These are phyloP conservation scores for Penicillium brasilianum DNA, from an alignment of 2,329 filamentous ascomycete species.

Conservation along the genomic window DNA sequence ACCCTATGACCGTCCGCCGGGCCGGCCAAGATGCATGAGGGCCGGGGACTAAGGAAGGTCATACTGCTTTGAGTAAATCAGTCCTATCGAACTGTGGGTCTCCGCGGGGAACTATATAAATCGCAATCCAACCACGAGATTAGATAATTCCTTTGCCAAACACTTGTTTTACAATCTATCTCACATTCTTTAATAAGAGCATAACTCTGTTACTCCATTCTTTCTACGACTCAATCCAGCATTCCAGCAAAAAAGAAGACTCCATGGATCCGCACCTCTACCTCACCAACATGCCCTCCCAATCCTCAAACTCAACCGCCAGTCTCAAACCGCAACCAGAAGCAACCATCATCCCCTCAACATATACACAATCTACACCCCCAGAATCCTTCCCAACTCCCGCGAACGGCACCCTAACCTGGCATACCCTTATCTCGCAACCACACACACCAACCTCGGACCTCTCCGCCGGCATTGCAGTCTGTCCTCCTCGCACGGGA, in stretches of 20 bases:
- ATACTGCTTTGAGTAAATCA: not conserved
- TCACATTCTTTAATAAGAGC: not conserved
- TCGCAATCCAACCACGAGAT: not conserved
- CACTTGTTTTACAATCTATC: not conserved
- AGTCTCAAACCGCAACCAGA: not conserved
- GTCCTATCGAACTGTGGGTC: not conserved
- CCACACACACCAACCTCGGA: constrained; percentile 41
- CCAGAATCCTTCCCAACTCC: constrained; percentile 26
- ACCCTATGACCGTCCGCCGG: not conserved
- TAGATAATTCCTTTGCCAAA: not conserved
- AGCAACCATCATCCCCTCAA: constrained; percentile 15
- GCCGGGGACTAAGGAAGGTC: not conserved
- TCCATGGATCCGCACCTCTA: not conserved
- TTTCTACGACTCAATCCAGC: not conserved
- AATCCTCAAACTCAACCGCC: not conserved
- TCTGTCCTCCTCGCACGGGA: constrained; percentile 40
- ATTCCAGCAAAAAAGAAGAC: not conserved
- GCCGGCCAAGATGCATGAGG: not conserved
- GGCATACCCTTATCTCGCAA: constrained; percentile 49
- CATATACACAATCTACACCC: constrained; percentile 10
- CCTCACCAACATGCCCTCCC: not conserved
- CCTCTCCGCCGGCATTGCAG: constrained; percentile 47
- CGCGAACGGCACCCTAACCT: constrained; percentile 33
- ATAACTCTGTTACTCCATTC: not conserved
- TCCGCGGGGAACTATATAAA: not conserved